Percentiles rank a stretch among this genome's conserved stretches.
Conservation (phyloP, 73 alveolate species). For the Effrenium voratum region DNA sequence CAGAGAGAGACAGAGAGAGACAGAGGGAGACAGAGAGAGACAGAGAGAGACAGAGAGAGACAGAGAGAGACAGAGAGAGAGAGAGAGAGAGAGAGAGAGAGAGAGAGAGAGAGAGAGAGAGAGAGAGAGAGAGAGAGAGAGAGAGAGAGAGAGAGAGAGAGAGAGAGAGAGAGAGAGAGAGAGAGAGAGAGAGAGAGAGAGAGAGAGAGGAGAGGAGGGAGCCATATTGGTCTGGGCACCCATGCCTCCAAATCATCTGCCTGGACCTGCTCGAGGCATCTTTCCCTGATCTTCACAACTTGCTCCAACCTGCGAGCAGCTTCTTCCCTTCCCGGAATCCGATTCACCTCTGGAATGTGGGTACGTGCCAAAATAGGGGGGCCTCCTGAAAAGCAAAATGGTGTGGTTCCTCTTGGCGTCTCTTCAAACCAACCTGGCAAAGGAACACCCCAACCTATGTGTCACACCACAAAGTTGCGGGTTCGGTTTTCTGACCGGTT, state of each 20-base stretch:
- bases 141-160: not conserved
- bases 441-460: too few relatives aligned
- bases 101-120: not conserved
- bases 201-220: not conserved
- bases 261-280: conserved; percentile 35
- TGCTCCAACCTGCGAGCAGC: conserved; percentile 37
- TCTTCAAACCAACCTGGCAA: too few relatives aligned
- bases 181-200: not conserved
- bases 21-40: too few relatives aligned
- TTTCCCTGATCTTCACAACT: conserved; percentile 20
- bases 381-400: not conserved
- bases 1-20: too few relatives aligned
- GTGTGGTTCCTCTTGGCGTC: too few relatives aligned
- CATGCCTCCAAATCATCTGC: conserved; percentile 52
- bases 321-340: too few relatives aligned
- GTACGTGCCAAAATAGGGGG: too few relatives aligned
- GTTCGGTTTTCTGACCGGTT: too few relatives aligned
- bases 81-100: not conserved
- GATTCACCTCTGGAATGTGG: too few relatives aligned
- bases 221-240: not conserved
- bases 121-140: not conserved
- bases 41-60: too few relatives aligned
- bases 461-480: too few relatives aligned
- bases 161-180: not conserved
- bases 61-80: not conserved